Percentiles rank a stretch among this genome's conserved stretches.
phyloP scores from a whole-genome alignment of 1,284 basidiomycete genomes.

The Ustilago curta region DNA sequence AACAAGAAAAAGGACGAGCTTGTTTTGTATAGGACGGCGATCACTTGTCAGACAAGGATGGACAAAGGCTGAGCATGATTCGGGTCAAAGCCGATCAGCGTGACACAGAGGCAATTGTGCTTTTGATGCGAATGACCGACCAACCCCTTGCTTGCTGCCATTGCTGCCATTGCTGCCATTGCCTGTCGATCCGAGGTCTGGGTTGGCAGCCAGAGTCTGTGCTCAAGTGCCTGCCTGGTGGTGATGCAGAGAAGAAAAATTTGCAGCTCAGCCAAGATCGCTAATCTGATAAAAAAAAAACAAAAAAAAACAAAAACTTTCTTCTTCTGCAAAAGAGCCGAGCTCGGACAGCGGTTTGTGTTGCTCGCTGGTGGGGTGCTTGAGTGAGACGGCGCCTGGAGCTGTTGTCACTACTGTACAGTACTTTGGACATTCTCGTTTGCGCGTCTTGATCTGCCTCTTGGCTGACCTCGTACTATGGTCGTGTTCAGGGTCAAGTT shows the following conservation, averaged over 20 bases:
- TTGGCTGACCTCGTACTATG: not conserved
- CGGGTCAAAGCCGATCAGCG: constrained; percentile 2
- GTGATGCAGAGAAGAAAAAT: constrained; percentile 9
- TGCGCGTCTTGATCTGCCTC: not conserved
- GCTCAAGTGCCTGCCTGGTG: constrained; percentile 1
- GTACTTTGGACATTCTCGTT: not conserved
- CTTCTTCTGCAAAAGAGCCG: not conserved
- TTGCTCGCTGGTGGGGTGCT: no score
- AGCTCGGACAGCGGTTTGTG: no score
- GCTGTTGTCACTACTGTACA: not conserved
- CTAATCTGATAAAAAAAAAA: constrained; percentile 36
- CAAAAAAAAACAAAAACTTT: not conserved
- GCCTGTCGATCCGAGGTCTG: no score
- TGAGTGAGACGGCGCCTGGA: no score
- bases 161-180: not conserved
- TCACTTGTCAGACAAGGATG: constrained; percentile 4
- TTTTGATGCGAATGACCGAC: not conserved
- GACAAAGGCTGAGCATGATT: not conserved
- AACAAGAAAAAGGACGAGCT: constrained; percentile 1
- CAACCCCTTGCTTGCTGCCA: no score
- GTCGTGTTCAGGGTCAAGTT: not conserved
- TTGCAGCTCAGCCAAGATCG: constrained; percentile 24
- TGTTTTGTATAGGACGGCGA: constrained; percentile 9
- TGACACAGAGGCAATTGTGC: not conserved
- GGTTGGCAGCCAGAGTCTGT: not conserved